Evolutionary conservation across 129 eudicot species (phyloP), one percentile per base, ranked within the genome.

Genomic region (Centrapalus pauciflorus): DNA sequence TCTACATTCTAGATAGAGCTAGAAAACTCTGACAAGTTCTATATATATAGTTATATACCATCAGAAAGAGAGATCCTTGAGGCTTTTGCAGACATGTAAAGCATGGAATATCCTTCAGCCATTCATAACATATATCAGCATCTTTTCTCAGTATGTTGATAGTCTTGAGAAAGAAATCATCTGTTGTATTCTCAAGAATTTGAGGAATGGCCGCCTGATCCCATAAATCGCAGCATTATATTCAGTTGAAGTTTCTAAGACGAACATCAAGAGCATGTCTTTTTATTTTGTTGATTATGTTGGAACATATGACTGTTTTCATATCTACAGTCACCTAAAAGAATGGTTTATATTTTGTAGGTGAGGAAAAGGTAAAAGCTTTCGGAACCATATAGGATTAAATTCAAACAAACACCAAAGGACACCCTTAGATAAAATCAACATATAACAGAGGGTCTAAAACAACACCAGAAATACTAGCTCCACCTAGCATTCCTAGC

Each of bases 171-270:
- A 81, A 85, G 69, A 85, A 85, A 56, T 71, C 80, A 7, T 73
- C 72, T 25, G 67, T 49, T 33, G 84, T 79, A 9, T 72, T 78
- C 66, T 79, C 84, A 14, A 85, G 78, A 59, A 85, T 81, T 65
- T 85, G 80, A 30, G 87, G 87, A 49, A 84, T 62, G 11, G 90
- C 90, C 12, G 79, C 90, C 90, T 84, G 81, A 55, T 50, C 14
- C 46, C 14, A 61, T 33, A 48, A 71, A 71, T 16, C 67, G 17
- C 28, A 48, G n/a, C 30, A 20, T 45, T 20, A 8, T 11, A 29
- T 23, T 61, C 8, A 45, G 17, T 45, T 20, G 19, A 45, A 45
- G 52, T 23, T 33, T 33, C 37, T 33, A 33, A 33, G 37, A 33
- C 37, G 7, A 33, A 33, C 37, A 33, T 4, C 37, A 33, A 33